Evolutionary conservation across 208 protist species (phyloP).

Genomic region (Trypanosoma grayi): DNA sequence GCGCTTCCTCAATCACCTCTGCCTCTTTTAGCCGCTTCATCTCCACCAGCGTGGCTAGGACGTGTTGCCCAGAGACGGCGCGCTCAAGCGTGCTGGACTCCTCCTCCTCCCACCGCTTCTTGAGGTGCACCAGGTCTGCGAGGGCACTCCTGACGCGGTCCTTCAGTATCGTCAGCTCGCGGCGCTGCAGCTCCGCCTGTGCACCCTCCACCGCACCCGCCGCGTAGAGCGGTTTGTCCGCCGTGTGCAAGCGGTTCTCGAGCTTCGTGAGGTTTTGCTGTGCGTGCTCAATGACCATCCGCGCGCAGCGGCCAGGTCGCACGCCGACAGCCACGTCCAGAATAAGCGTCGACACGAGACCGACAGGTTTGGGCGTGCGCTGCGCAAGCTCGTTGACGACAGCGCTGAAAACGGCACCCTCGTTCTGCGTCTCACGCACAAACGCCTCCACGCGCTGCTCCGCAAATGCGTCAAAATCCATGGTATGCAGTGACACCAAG

Average conservation of each 20-base stretch:
- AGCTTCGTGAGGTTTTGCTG: conserved; percentile 42
- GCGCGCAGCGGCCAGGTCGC: conserved; percentile 54
- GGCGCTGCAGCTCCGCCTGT: conserved; percentile 38
- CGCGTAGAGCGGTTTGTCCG: conserved; percentile 41
- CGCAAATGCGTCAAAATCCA: conserved; percentile 81
- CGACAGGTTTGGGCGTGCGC: conserved; percentile 32
- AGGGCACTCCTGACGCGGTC: conserved; percentile 50
- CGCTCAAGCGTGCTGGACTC: conserved; percentile 55
- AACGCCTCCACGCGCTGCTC: conserved; percentile 61
- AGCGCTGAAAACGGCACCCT: conserved; percentile 58
- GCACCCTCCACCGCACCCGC: neutral
- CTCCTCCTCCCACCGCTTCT: conserved; percentile 52
- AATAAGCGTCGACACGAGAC: conserved; percentile 57
- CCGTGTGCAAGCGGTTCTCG: conserved; percentile 57
- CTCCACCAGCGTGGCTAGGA: conserved; percentile 49
- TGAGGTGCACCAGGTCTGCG: conserved; percentile 36
- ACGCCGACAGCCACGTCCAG: conserved; percentile 82
- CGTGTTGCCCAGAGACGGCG: conserved; percentile 42
- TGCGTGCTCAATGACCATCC: conserved; percentile 77
- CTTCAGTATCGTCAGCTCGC: conserved; percentile 60
- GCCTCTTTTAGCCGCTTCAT: conserved; percentile 66
- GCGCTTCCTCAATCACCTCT: conserved; percentile 66
- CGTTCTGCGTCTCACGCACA: conserved; percentile 68
- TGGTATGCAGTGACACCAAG: conserved; percentile 73
- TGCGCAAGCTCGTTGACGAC: conserved; percentile 56